These are phyloP conservation scores for Hypocreales sp. DNA, from an alignment of 2,329 filamentous ascomycete genomes.

Conservation along the genomic window DNA sequence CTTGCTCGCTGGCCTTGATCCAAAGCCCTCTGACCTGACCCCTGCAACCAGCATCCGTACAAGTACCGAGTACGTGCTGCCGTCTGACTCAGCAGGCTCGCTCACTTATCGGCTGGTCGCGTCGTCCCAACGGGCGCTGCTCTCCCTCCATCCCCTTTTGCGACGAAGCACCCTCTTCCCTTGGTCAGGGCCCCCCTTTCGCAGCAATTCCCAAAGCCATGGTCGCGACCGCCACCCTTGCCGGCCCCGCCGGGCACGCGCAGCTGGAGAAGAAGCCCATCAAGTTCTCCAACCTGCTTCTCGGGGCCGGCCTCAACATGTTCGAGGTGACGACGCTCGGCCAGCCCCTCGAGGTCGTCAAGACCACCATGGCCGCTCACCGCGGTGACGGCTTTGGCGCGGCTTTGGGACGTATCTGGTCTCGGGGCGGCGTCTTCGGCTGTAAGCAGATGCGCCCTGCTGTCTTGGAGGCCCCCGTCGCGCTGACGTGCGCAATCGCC, in stretches of 20 bases:
- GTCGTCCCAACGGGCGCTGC: no score
- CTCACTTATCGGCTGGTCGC: no score
- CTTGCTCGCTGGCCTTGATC: no score
- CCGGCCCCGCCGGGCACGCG: constrained; percentile 29
- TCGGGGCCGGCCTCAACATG: constrained; percentile 87
- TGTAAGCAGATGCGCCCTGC: constrained; percentile 45
- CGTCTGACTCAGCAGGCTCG: constrained; percentile 4
- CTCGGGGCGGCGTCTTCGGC: constrained; percentile 80
- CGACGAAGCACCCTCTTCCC: constrained; percentile 85
- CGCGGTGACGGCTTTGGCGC: constrained; percentile 72
- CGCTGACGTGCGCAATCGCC: constrained; percentile 3
- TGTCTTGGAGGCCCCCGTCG: neutral
- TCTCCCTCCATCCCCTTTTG: constrained; percentile 20
- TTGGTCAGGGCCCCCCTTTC: constrained; percentile 84
- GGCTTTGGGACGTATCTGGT: constrained; percentile 79
- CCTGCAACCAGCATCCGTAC: no score
- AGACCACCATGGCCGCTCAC: constrained; percentile 99
- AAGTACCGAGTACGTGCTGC: no score
- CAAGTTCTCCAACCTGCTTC: constrained; percentile 98
- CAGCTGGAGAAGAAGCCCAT: constrained; percentile 95
- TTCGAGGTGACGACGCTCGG: constrained; percentile 63
- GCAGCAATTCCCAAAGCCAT: constrained; percentile 42
- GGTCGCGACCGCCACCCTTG: constrained; percentile 42
- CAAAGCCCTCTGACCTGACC: no score
- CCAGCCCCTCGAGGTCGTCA: constrained; percentile 91